A percentile compares a stretch with the other conserved stretches of the same genome.
phyloP scores from a whole-genome alignment of 371 early-diverging fungal species.

The Apophysomyces variabilis region DNA sequence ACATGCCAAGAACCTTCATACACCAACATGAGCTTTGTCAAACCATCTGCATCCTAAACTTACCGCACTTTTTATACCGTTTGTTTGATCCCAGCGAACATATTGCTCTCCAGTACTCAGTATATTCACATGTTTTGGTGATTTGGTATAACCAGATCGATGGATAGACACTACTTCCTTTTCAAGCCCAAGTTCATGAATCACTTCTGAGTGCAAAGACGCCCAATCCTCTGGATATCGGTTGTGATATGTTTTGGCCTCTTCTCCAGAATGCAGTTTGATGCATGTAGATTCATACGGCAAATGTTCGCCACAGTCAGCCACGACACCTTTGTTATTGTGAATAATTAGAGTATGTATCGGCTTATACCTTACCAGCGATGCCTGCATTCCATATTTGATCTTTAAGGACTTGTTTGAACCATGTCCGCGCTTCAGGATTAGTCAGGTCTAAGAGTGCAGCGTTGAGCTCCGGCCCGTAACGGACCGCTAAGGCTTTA shows the following conservation, averaged over 20 bases:
- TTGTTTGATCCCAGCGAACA: slow-evolving; percentile 46
- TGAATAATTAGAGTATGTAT: too few relatives aligned
- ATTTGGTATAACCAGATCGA: slow-evolving; percentile 38
- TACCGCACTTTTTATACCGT: slow-evolving; percentile 55
- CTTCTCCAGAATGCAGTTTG: slow-evolving; percentile 18
- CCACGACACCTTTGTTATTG: slow-evolving; percentile 28
- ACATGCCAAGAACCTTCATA: slow-evolving; percentile 39
- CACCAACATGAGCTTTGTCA: neutral
- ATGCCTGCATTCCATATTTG: slow-evolving; percentile 38
- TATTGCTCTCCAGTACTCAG: slow-evolving; percentile 53
- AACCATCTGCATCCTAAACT: slow-evolving; percentile 9
- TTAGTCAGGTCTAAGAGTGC: slow-evolving; percentile 50
- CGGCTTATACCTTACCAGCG: slow-evolving; percentile 28
- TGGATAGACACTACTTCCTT: slow-evolving; percentile 36
- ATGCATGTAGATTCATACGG: slow-evolving; percentile 27
- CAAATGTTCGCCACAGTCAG: slow-evolving; percentile 44
- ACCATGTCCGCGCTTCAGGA: slow-evolving; percentile 47
- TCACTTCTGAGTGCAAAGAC: slow-evolving; percentile 28
- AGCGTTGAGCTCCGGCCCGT: slow-evolving; percentile 31
- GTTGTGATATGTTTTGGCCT: slow-evolving; percentile 36
- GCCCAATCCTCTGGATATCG: slow-evolving; percentile 47
- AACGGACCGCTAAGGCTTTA: slow-evolving; percentile 22
- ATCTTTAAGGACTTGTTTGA: slow-evolving; percentile 41
- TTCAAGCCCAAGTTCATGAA: slow-evolving; percentile 32
- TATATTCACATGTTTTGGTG: slow-evolving; percentile 37